Evolutionary conservation across 768 basidiomycete genomes (phyloP).

Genomic region (Agrocybe praecox): DNA sequence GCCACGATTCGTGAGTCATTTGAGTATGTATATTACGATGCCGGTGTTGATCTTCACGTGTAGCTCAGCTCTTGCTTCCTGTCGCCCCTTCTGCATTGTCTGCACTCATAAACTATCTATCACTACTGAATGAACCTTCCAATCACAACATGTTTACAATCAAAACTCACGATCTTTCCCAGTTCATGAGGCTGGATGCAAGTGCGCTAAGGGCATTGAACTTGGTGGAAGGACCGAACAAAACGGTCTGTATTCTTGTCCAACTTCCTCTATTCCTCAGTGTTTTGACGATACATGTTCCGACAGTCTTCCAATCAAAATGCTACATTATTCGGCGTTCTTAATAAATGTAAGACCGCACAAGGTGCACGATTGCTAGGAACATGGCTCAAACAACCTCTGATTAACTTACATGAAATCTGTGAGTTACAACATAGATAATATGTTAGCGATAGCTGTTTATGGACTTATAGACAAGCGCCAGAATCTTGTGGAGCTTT

Average conservation of each 20-base stretch:
- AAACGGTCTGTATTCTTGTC: conserved; percentile 36
- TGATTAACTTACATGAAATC: conserved; percentile 93
- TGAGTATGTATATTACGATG: neutral
- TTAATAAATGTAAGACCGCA: conserved; percentile 96
- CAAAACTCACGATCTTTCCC: conserved; percentile 86
- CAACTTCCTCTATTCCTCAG: neutral
- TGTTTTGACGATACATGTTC: neutral
- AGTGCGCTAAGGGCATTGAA: conserved; percentile 91
- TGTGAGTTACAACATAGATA: conserved; percentile 46
- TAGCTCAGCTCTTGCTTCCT: conserved; percentile 78
- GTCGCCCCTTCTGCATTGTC: conserved; percentile 80
- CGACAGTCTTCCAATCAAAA: conserved; percentile 68
- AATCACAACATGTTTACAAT: conserved; percentile 84
- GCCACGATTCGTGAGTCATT: conserved; percentile 53
- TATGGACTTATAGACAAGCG: conserved; percentile 71
- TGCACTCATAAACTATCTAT: conserved; percentile 82
- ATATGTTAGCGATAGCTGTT: neutral
- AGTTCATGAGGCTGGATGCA: conserved; percentile 96
- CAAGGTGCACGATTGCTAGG: conserved; percentile 89
- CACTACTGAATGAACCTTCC: conserved; percentile 72
- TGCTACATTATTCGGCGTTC: conserved; percentile 83
- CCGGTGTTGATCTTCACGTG: neutral
- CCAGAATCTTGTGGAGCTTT: conserved; percentile 85
- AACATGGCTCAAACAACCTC: conserved; percentile 94
- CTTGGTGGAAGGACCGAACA: conserved; percentile 72